Base-by-base conservation (phyloP, 257 asterid genomes). In the Perilla frutescens region DNA sequence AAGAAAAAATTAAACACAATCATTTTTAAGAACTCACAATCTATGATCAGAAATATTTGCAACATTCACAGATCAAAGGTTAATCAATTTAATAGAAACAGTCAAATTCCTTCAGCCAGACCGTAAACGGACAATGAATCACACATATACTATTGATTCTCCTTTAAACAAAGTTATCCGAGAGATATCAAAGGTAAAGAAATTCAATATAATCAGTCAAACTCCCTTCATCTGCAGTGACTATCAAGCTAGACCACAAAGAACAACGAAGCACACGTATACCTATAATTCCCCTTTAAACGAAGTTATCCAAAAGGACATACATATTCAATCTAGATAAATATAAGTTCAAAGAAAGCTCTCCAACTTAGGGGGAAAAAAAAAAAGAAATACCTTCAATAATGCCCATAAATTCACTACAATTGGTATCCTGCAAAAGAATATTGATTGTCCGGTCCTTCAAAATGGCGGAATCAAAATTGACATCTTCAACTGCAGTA, bases 351-450 rank as follows among this genome's bases (percentile, higher is more conserved):
- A 4, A 53, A 55, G 47, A 76, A 60, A 14, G 12, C 10, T 47
- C 39, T 49, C 31, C 41, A 55, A 59, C 37, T 3, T 1, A 43
- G 45, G 8, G n/a, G n/a, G n/a, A n/a, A n/a, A 37, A 37, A 55
- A 8, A 31, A 41, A n/a, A n/a, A n/a, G n/a, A 51, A 60, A 1
- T 59, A 94, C 97, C 96, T 82, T 90, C 97, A 81, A 94, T 70
- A 13, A 88, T 90, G 74, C 99, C 99, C 65, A 87, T 26, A 81
- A 94, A 94, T 26, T 89, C 97, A 83, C 97, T 94, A 91, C 99
- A 94, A 72, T 91, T 91, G 1, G 99, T 90, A 63, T 94, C 96
- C 79, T 80, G 90, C 47, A 86, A 13, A 20, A 87, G 64, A 65
- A 91, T 87, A 47, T 84, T 90, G 81, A 94, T 66, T 45, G 76